These are phyloP conservation scores for Cercis canadensis DNA, from an alignment of 306 rosid species.

Conservation along the genomic window DNA sequence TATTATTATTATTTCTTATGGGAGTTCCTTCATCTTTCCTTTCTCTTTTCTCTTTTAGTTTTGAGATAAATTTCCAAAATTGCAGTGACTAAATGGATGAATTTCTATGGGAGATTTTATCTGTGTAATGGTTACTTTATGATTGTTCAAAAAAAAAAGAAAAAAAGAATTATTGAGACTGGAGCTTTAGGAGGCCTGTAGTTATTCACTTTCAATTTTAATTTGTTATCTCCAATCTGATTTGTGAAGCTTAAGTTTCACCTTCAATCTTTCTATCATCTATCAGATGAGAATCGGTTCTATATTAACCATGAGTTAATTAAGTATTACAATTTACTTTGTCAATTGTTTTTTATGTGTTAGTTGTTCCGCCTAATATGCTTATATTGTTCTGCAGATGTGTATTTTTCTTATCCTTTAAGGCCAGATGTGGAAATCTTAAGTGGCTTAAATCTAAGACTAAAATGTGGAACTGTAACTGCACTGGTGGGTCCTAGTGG, in stretches of 20 bases:
- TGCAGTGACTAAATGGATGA: constrained; percentile 11
- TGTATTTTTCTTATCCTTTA: constrained; percentile 88
- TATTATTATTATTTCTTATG: constrained; percentile 9
- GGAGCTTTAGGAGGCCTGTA: constrained; percentile 17
- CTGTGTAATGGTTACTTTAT: constrained; percentile 5
- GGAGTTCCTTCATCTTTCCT: constrained; percentile 25
- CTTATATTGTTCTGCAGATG: constrained; percentile 61
- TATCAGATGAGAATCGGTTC: not conserved
- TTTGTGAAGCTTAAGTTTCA: constrained; percentile 28
- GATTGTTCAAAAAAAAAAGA: not conserved
- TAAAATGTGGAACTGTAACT: constrained; percentile 88
- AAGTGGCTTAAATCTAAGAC: constrained; percentile 67
- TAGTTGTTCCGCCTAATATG: constrained; percentile 25
- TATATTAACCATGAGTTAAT: constrained; percentile 1
- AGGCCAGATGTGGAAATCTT: constrained; percentile 82
- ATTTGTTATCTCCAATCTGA: too few species aligned
- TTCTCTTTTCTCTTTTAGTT: constrained; percentile 1
- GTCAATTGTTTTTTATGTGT: constrained; percentile 7
- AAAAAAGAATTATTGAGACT: not conserved
- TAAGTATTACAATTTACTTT: not conserved
- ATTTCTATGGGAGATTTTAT: constrained; percentile 5
- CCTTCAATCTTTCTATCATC: constrained; percentile 5
- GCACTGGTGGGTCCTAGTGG: constrained; percentile 94
- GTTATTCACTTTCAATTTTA: constrained; percentile 25
- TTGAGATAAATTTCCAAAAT: constrained; percentile 12